Conservation (phyloP, 129 eudicot genomes). For the Saussurea involucrata region DNA sequence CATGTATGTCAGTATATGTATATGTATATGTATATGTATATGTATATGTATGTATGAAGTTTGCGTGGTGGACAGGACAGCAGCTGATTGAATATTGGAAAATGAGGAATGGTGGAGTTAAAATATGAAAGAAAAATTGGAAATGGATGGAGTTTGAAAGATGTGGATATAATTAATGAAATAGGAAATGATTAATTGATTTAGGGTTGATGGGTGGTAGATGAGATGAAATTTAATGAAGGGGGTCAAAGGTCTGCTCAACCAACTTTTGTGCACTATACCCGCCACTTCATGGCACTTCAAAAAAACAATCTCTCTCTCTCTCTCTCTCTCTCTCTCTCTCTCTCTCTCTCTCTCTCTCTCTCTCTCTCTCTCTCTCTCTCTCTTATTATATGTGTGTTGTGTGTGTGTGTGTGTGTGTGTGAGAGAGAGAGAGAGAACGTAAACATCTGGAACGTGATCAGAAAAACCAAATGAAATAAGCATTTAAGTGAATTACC, state of each 20-base stretch:
- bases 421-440: too few species aligned
- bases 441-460: too few species aligned
- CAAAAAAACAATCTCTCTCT: not conserved
- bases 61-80: not conserved
- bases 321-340: not conserved
- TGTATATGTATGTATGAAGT: not conserved
- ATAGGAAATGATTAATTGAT: constrained; percentile 9
- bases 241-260: constrained; percentile 16
- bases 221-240: constrained; percentile 27
- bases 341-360: not conserved
- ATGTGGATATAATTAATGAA: constrained; percentile 12
- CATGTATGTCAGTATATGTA: not conserved
- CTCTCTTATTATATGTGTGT: not conserved
- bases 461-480: too few species aligned
- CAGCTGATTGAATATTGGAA: not conserved
- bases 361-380: not conserved
- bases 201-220: constrained; percentile 29
- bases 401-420: too few species aligned
- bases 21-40: not conserved
- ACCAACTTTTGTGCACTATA: constrained; percentile 13
- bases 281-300: constrained; percentile 23
- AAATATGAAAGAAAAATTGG: not conserved
- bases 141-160: not conserved
- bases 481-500: too few species aligned
- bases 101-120: constrained; percentile 1